phyloP scores from a whole-genome alignment of 495 filamentous ascomycete genomes.

The Chaetomidium leptoderma region DNA sequence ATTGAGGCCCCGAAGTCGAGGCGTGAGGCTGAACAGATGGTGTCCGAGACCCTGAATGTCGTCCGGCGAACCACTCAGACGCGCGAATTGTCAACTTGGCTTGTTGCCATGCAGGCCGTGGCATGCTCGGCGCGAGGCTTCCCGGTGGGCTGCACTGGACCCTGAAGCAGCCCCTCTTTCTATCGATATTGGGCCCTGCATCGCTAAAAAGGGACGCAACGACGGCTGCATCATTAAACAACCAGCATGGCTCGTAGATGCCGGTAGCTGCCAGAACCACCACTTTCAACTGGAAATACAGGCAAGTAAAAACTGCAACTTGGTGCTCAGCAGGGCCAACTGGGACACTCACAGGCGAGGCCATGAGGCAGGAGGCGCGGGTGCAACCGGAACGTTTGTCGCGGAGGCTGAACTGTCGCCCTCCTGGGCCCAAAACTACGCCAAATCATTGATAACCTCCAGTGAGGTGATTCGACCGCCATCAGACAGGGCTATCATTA shows the following conservation, averaged over 20 bases:
- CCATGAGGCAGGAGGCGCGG: too few species aligned
- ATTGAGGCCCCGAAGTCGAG: too few species aligned
- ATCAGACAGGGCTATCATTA: not conserved
- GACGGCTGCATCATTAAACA: not conserved
- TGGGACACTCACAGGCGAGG: too few species aligned
- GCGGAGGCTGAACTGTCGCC: too few species aligned
- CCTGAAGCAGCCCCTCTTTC: not conserved
- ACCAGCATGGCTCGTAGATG: too few species aligned
- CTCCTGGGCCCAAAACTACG: too few species aligned
- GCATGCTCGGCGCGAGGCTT: not conserved
- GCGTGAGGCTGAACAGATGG: not conserved
- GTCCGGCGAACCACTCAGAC: not conserved
- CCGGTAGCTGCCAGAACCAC: too few species aligned
- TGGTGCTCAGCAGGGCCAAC: too few species aligned
- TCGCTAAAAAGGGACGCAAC: not conserved
- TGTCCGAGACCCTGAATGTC: not conserved
- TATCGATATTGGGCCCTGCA: not conserved
- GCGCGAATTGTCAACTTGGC: not conserved
- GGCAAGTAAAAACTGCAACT: too few species aligned
- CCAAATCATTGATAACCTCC: too few species aligned
- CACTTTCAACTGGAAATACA: too few species aligned
- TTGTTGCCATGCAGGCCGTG: not conserved
- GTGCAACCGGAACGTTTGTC: too few species aligned
- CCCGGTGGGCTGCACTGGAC: not conserved
- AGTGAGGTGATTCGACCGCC: not conserved